Percentiles rank a stretch among this genome's conserved stretches.
Conservation (phyloP, 768 basidiomycete genomes). For the Daedaleopsis nitida region DNA sequence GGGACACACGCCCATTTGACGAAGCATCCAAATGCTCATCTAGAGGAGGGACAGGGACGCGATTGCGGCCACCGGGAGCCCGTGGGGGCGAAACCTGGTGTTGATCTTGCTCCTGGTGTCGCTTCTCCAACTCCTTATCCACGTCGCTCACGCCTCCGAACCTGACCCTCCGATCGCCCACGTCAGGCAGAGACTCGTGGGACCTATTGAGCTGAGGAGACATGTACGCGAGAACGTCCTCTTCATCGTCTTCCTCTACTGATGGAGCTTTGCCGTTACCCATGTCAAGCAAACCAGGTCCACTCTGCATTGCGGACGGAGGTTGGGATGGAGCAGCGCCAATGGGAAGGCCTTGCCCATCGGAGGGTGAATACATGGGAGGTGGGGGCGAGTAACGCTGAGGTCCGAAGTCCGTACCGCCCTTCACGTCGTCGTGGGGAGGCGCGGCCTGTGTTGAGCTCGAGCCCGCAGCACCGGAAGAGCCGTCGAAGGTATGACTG, state of each 20-base stretch:
- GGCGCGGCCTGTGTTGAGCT: not conserved
- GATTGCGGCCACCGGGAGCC: constrained; percentile 3
- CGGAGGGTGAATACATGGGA: constrained; percentile 36
- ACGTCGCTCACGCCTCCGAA: constrained; percentile 46
- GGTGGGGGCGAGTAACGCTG: constrained; percentile 37
- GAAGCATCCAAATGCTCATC: not conserved
- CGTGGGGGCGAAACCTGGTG: constrained; percentile 7
- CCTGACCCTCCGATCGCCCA: constrained; percentile 40
- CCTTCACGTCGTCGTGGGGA: constrained; percentile 4
- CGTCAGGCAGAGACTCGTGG: constrained; percentile 5
- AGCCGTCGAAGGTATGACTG: constrained; percentile 17
- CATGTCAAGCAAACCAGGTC: not conserved
- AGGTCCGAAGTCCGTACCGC: constrained; percentile 4
- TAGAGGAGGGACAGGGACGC: constrained; percentile 2
- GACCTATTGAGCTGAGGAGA: constrained; percentile 17
- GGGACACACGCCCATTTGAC: not conserved
- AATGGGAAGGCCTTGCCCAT: constrained; percentile 39
- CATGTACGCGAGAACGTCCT: constrained; percentile 33
- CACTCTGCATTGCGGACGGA: constrained; percentile 3
- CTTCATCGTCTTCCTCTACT: constrained; percentile 29
- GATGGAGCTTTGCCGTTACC: constrained; percentile 8
- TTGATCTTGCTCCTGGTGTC: constrained; percentile 6
- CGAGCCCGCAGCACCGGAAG: not conserved
- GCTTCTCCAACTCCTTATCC: constrained; percentile 37
- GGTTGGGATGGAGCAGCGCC: constrained; percentile 41